These are phyloP conservation scores for Dimargaris xerosporica DNA, from an alignment of 192 early-diverging fungal species.

Conservation along the genomic window DNA sequence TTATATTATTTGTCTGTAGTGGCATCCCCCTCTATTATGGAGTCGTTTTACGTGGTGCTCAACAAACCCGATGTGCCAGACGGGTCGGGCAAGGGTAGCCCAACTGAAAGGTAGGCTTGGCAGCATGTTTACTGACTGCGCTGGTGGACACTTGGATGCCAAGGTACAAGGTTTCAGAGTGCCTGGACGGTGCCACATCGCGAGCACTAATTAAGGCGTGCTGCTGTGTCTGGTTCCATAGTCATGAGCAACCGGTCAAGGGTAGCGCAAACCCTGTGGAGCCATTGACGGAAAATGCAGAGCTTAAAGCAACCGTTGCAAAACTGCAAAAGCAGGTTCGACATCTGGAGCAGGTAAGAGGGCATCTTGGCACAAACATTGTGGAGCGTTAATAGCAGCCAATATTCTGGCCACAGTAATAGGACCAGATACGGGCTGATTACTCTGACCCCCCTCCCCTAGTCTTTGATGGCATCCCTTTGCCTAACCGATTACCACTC, in stretches of 20 bases:
- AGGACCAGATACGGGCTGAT: background rate
- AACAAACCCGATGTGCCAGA: background rate
- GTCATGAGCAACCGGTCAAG: background rate
- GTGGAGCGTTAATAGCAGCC: too few species aligned
- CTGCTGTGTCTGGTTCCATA: background rate
- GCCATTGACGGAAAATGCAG: background rate
- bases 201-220: background rate
- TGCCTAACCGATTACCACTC: background rate
- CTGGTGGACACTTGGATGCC: too few species aligned
- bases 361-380: too few species aligned
- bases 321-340: background rate
- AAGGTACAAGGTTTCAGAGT: too few species aligned
- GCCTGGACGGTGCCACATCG: background rate
- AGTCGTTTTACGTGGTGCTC: slow-evolving; percentile 5
- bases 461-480: background rate
- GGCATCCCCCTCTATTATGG: background rate
- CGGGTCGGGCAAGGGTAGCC: background rate
- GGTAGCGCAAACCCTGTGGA: background rate
- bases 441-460: background rate
- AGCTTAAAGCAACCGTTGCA: background rate
- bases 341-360: background rate
- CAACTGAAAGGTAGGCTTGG: background rate
- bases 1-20: background rate
- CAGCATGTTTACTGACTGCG: background rate
- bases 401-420: too few species aligned